Conservation (phyloP, 192 early-diverging fungal genomes). For the Podila minutissima region DNA sequence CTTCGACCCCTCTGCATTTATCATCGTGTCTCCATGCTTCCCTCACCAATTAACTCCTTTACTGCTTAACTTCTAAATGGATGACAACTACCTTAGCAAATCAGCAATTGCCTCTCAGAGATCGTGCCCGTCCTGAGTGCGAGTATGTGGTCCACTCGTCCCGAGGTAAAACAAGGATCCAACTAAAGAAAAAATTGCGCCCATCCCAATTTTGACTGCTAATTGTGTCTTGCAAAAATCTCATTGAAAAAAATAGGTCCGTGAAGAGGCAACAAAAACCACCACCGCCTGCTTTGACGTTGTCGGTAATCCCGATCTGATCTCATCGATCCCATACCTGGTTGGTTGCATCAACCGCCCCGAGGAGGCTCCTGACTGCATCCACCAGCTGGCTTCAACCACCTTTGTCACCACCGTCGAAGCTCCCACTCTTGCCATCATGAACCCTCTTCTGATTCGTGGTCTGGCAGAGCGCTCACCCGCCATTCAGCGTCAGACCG, state of each 20-base stretch:
- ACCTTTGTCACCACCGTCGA: conserved; percentile 81
- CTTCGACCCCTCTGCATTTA: background rate
- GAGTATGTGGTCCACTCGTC: conserved; percentile 82
- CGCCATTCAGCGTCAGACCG: conserved; percentile 73
- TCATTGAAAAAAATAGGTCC: conserved; percentile 7
- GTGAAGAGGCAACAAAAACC: conserved; percentile 60
- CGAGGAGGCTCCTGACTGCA: conserved; percentile 78
- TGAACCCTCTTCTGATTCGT: conserved; percentile 76
- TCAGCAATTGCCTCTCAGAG: conserved; percentile 57
- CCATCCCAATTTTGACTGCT: background rate
- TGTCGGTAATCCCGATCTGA: conserved; percentile 81
- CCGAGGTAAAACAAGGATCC: conserved; percentile 57
- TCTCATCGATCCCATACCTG: conserved; percentile 73
- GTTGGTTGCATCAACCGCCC: conserved; percentile 77
- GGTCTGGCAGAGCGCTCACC: conserved; percentile 70
- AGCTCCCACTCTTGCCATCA: conserved; percentile 77
- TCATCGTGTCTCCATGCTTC: background rate
- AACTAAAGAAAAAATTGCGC: background rate
- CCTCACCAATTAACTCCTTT: background rate
- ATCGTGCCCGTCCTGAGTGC: conserved; percentile 76
- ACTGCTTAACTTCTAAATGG: background rate
- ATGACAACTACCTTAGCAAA: conserved; percentile 18
- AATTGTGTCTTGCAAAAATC: background rate
- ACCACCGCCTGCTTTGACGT: conserved; percentile 69
- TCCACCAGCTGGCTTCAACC: conserved; percentile 77